A percentile compares a stretch with the other conserved stretches of the same genome.
phyloP scores from a whole-genome alignment of 352 stramenopile genomes.

The Phytopythium ostracodes region DNA sequence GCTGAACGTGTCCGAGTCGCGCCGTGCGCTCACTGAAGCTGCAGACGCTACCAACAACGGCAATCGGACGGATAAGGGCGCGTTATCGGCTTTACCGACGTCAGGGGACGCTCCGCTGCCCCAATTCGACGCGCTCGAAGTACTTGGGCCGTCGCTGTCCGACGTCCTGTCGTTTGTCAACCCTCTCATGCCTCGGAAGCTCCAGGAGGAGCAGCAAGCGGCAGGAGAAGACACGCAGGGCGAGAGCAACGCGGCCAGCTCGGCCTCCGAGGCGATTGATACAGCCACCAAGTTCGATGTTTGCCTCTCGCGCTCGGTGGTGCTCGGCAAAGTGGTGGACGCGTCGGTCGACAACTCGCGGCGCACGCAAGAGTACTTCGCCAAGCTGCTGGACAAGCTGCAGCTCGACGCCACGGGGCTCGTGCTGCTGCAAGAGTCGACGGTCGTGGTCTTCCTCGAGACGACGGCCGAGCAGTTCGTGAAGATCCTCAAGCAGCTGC shows the following conservation, averaged over 20 bases:
- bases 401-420: slow-evolving; percentile 55
- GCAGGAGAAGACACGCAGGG: slow-evolving; percentile 20
- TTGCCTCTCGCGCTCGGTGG: slow-evolving; percentile 38
- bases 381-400: slow-evolving; percentile 46
- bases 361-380: slow-evolving; percentile 64
- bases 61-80: not conserved
- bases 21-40: not conserved
- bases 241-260: slow-evolving; percentile 13
- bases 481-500: slow-evolving; percentile 33
- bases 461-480: slow-evolving; percentile 55
- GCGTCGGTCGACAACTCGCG: slow-evolving; percentile 39
- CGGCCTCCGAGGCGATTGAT: slow-evolving; percentile 2
- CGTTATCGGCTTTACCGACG: not conserved
- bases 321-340: slow-evolving; percentile 39
- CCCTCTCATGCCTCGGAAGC: slow-evolving; percentile 26
- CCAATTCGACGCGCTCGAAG: slow-evolving; percentile 37
- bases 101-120: not conserved
- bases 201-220: slow-evolving; percentile 20
- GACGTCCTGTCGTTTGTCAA: slow-evolving; percentile 42
- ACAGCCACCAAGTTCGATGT: slow-evolving; percentile 30
- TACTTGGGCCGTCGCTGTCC: slow-evolving; percentile 44
- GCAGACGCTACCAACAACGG: not conserved
- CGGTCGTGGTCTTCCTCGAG: slow-evolving; percentile 55
- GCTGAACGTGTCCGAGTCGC: not conserved
- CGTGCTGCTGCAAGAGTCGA: slow-evolving; percentile 48